Evolutionary conservation across 352 stramenopile genomes (phyloP), one percentile per base, ranked within the genome.

Genomic region (Peronospora belbahrii): DNA sequence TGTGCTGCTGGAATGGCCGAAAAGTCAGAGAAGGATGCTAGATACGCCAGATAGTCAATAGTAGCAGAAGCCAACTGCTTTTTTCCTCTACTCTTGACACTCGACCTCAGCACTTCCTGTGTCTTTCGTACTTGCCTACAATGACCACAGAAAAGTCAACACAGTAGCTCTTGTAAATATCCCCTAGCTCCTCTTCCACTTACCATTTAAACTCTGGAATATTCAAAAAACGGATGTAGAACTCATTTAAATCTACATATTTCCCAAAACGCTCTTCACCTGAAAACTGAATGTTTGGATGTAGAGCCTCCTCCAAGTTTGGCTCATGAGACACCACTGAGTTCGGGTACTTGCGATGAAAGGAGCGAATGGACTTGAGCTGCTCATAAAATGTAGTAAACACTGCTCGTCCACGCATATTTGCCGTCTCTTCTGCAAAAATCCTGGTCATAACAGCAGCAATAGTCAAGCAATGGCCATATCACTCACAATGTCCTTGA

Each of bases 321-420:
- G 74, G 80, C 40, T 88, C 74, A 59, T 88, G 80, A 24, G 64
- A 65, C 14, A 91, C 68, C 19, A 59, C 42, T 6, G 77, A 62
- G 57, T 85, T 81, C 20, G 83, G 80, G 43, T 90, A 94, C 54
- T 90, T 92, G 54, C 67, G 70, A 57, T 94, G 80, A 62, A 91
- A 94, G 17, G 65, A 64, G 37, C 81, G 83, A 28, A 94, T 87
- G 6, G 69, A 64, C 60, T 94, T 90, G 43, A 94, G 74, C 41
- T 88, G 76, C 62, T 88, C 78, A 40, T 94, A 94, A 56, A 94
- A 94, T n/a, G 80, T 85, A 44, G 81, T 89, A 48, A 94, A 94
- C 27, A 90, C 66, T 10, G 74, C 76, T 23, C 70, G 65, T 6
- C 79, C 79, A 13, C 74, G 73, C 80, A 94, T 91, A 37, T 43